phyloP scores from a whole-genome alignment of 176 grass and related monocot species.

The Poa pratensis region DNA sequence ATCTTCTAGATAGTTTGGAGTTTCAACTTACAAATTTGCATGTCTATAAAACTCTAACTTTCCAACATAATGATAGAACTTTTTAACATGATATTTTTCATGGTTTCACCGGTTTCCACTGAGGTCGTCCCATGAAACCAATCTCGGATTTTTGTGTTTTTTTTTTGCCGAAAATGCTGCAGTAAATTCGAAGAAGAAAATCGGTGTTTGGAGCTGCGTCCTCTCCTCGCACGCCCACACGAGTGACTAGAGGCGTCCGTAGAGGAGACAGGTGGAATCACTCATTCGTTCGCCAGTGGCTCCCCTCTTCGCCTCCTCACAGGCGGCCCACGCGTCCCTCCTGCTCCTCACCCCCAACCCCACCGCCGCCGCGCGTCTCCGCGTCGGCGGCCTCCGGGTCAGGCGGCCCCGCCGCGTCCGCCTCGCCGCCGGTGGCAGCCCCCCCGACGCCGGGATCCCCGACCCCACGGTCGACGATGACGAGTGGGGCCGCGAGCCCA shows the following conservation, averaged over 20 bases:
- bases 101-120: too few species aligned
- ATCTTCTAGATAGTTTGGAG: too few species aligned
- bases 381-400: neutral
- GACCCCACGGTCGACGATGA: slow-evolving; percentile 59
- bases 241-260: neutral
- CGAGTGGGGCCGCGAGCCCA: slow-evolving; percentile 67
- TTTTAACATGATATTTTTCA: too few species aligned
- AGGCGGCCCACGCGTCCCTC: slow-evolving; percentile 41
- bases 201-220: neutral
- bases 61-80: too few species aligned
- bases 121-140: too few species aligned
- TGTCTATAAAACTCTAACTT: too few species aligned
- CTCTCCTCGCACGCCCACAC: slow-evolving; percentile 13
- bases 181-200: neutral
- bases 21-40: too few species aligned
- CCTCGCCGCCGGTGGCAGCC: neutral
- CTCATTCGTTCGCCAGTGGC: slow-evolving; percentile 48
- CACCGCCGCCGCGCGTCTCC: slow-evolving; percentile 10
- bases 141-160: too few species aligned
- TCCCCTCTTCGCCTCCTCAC: slow-evolving; percentile 51
- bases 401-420: slow-evolving; percentile 11
- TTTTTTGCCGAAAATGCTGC: neutral
- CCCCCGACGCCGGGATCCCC: slow-evolving; percentile 32
- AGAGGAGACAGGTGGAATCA: neutral
- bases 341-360: slow-evolving; percentile 32